A percentile compares a stretch with the other conserved stretches of the same genome.
phyloP scores from a whole-genome alignment of 805 yeast species.

The Teunomyces panamensis region DNA sequence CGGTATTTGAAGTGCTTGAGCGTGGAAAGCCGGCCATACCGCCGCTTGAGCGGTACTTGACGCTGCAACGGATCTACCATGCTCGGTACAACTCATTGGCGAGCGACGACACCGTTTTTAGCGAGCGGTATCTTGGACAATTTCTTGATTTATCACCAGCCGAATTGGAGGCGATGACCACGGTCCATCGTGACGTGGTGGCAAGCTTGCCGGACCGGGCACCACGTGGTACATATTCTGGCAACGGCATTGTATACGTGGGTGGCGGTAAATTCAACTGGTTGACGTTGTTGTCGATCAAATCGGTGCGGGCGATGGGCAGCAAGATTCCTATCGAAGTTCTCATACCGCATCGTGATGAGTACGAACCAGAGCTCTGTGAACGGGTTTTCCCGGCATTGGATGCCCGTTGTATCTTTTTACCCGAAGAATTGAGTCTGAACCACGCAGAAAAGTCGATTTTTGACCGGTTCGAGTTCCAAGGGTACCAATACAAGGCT shows the following conservation, averaged over 20 bases:
- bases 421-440: constrained; percentile 27
- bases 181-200: constrained; percentile 48
- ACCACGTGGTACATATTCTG: constrained; percentile 33
- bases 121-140: constrained; percentile 50
- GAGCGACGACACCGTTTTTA: constrained; percentile 33
- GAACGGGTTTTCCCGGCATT: constrained; percentile 35
- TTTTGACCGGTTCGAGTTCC: constrained; percentile 33
- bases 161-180: constrained; percentile 44
- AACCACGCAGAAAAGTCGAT: constrained; percentile 14
- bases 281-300: constrained; percentile 63
- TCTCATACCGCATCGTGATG: constrained; percentile 65
- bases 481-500: constrained; percentile 44
- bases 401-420: constrained; percentile 37
- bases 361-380: constrained; percentile 65
- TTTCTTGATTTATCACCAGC: constrained; percentile 45
- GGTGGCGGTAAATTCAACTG: constrained; percentile 82
- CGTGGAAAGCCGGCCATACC: constrained; percentile 45
- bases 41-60: constrained; percentile 41
- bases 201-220: constrained; percentile 41
- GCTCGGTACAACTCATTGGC: constrained; percentile 43
- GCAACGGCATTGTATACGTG: constrained; percentile 64
- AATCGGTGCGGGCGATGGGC: constrained; percentile 62
- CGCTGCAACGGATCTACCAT: constrained; percentile 49
- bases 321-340: constrained; percentile 78
- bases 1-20: constrained; percentile 40